phyloP scores from a whole-genome alignment of 2,329 filamentous ascomycete species.

The Penicillium palitans region DNA sequence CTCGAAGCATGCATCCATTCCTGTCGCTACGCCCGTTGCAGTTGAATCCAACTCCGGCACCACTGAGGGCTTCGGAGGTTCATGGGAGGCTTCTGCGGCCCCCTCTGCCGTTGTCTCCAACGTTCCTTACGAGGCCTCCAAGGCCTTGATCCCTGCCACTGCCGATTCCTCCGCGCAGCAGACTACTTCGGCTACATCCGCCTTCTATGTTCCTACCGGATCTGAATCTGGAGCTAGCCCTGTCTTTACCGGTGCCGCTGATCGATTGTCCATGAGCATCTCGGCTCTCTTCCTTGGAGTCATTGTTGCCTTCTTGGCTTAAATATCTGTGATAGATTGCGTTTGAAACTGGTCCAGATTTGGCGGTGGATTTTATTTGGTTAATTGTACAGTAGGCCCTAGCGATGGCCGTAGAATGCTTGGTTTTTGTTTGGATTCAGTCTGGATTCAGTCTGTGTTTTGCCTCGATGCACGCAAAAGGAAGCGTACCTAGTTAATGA shows the following conservation, averaged over 20 bases:
- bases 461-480: neutral
- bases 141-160: neutral
- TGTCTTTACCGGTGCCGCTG: slow-evolving; percentile 7
- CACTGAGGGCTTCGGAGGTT: neutral
- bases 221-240: slow-evolving; percentile 1
- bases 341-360: neutral
- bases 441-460: neutral
- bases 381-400: slow-evolving; percentile 7
- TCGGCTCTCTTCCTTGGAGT: neutral
- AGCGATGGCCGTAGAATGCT: neutral
- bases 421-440: neutral
- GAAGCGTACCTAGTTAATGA: slow-evolving; percentile 3
- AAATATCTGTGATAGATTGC: neutral
- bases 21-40: neutral
- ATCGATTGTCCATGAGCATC: neutral
- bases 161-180: neutral
- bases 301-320: slow-evolving; percentile 1
- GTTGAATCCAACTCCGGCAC: neutral
- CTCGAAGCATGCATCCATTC: neutral
- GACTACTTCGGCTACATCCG: neutral
- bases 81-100: neutral
- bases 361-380: neutral
- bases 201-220: neutral
- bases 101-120: neutral
- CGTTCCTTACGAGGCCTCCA: slow-evolving; percentile 4